Conservation (phyloP, 345 rosid species). For the Linum lewisii region DNA sequence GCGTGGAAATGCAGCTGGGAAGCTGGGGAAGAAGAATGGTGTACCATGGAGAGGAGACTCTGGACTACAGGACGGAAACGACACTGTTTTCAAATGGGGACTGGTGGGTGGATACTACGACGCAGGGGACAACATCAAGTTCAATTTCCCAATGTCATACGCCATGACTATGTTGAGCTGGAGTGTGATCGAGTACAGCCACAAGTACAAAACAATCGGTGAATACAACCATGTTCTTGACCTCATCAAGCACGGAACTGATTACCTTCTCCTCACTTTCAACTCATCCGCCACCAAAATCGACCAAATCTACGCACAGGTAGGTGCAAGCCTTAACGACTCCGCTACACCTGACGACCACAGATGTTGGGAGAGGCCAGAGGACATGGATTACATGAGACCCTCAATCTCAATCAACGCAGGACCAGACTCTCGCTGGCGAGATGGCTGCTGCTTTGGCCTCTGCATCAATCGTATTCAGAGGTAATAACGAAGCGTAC, state of each 20-base stretch:
- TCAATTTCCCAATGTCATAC: constrained; percentile 83
- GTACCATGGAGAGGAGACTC: constrained; percentile 74
- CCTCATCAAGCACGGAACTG: constrained; percentile 77
- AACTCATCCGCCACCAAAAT: constrained; percentile 50
- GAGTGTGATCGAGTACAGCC: constrained; percentile 76
- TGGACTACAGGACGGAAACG: constrained; percentile 54
- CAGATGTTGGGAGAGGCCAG: constrained; percentile 73
- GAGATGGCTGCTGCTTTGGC: constrained; percentile 77
- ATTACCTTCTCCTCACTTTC: constrained; percentile 76
- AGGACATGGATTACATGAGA: constrained; percentile 67
- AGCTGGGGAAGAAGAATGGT: constrained; percentile 48
- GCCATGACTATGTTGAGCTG: constrained; percentile 90
- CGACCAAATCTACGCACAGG: constrained; percentile 48
- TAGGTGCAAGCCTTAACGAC: constrained; percentile 52
- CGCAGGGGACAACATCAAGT: constrained; percentile 70
- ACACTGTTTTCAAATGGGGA: constrained; percentile 36
- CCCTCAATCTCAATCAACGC: constrained; percentile 27
- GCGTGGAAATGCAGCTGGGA: constrained; percentile 59
- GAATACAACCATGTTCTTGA: constrained; percentile 58
- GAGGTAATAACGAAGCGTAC: constrained; percentile 33
- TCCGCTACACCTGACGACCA: constrained; percentile 61
- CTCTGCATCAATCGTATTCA: constrained; percentile 72
- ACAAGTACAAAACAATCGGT: constrained; percentile 45
- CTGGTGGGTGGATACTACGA: constrained; percentile 83
- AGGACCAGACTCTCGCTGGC: constrained; percentile 59